Percentiles rank a stretch among this genome's conserved stretches.
phyloP scores from a whole-genome alignment of 257 asterid genomes.

The Gardenia jasminoides region DNA sequence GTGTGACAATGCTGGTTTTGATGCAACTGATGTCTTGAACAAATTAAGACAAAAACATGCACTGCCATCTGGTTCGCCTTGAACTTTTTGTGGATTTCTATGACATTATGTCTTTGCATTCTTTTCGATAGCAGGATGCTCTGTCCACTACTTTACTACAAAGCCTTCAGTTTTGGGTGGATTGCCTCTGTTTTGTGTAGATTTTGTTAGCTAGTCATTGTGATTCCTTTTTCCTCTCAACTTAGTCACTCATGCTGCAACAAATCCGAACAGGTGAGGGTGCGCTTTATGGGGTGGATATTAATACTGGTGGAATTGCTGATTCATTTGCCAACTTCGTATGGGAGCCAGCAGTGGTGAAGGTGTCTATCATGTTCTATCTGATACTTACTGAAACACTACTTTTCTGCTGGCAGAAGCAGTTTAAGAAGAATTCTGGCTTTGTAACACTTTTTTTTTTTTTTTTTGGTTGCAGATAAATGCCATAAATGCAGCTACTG shows the following conservation, averaged over 20 bases:
- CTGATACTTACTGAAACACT: background rate
- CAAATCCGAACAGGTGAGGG: slow-evolving; percentile 43
- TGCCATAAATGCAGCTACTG: slow-evolving; percentile 91
- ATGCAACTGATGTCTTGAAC: slow-evolving; percentile 95
- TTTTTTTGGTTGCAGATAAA: slow-evolving; percentile 43
- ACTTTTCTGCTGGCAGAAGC: background rate
- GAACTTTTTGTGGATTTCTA: background rate
- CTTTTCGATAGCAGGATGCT: background rate
- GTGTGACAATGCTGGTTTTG: slow-evolving; percentile 78
- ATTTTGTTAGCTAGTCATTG: background rate
- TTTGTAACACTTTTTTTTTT: background rate
- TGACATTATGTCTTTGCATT: background rate
- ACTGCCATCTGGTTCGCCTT: slow-evolving; percentile 71
- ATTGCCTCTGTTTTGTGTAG: background rate
- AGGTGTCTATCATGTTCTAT: slow-evolving; percentile 39
- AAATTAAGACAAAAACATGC: slow-evolving; percentile 96
- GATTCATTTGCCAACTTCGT: slow-evolving; percentile 79
- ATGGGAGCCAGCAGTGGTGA: slow-evolving; percentile 90
- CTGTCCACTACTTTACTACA: background rate
- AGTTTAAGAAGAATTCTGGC: background rate
- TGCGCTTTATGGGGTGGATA: slow-evolving; percentile 58
- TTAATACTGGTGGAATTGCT: slow-evolving; percentile 56
- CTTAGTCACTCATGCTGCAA: slow-evolving; percentile 2
- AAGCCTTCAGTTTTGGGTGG: background rate
- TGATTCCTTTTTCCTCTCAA: background rate